phyloP scores from a whole-genome alignment of 129 eudicot species.

The Mikania micrantha region DNA sequence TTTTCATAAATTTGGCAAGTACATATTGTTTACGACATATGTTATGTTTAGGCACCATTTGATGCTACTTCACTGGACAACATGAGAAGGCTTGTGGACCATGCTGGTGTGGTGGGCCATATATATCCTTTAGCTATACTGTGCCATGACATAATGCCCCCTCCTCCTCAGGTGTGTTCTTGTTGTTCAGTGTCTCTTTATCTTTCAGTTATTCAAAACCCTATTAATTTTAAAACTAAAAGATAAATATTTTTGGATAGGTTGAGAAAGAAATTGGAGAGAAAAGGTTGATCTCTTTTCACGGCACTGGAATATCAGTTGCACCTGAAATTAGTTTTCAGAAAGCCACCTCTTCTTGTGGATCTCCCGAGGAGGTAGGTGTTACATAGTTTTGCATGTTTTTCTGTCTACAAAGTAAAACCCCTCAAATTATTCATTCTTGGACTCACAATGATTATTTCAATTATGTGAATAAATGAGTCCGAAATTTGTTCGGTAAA shows the following conservation, averaged over 20 bases:
- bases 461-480: background rate
- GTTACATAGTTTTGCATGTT: background rate
- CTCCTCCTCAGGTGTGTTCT: conserved; percentile 72
- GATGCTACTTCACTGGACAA: conserved; percentile 76
- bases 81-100: conserved; percentile 90
- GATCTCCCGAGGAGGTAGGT: conserved; percentile 72
- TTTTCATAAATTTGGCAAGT: background rate
- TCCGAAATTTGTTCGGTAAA: background rate
- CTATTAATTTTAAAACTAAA: background rate
- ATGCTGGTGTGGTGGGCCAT: conserved; percentile 88
- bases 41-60: conserved; percentile 74
- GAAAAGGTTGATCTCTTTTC: conserved; percentile 67
- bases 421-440: background rate
- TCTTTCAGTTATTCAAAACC: background rate
- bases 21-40: background rate
- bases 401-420: background rate
- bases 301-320: conserved; percentile 82
- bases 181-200: conserved; percentile 1
- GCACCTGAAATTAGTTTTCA: conserved; percentile 54
- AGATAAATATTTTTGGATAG: conserved; percentile 22
- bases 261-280: conserved; percentile 99
- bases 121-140: conserved; percentile 77
- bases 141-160: conserved; percentile 97
- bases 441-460: background rate
- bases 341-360: conserved; percentile 39